Evolutionary conservation across 2,329 filamentous ascomycete genomes (phyloP).

Genomic region (Leptosphaerulina australis): DNA sequence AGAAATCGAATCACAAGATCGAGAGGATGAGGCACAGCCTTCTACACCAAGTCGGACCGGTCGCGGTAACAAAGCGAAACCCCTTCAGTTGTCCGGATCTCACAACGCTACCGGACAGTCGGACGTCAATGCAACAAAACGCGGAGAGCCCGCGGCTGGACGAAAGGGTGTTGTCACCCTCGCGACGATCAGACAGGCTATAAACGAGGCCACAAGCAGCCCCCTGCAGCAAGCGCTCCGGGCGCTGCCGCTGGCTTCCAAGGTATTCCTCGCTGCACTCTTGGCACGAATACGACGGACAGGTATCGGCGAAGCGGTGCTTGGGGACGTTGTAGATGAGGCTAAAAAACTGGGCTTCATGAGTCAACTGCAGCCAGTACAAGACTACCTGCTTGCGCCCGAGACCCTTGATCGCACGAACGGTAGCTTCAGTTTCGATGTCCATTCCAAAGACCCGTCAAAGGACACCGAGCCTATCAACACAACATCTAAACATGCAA

Average conservation of each 20-base stretch:
- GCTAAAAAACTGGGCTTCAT: conserved; percentile 71
- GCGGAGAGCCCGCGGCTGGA: conserved; percentile 22
- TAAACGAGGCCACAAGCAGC: conserved; percentile 91
- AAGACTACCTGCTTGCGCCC: conserved; percentile 63
- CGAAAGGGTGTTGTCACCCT: conserved; percentile 75
- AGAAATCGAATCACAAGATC: conserved; percentile 55
- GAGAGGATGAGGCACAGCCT: conserved; percentile 51
- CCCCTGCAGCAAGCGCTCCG: conserved; percentile 89
- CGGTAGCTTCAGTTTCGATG: conserved; percentile 11
- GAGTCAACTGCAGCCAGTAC: conserved; percentile 64
- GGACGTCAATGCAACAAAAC: conserved; percentile 34
- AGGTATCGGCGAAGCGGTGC: conserved; percentile 83
- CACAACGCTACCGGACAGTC: conserved; percentile 29
- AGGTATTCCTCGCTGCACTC: conserved; percentile 84
- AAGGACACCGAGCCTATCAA: conserved; percentile 27
- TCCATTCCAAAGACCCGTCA: conserved; percentile 21
- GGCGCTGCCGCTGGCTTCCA: conserved; percentile 78
- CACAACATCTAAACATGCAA: conserved; percentile 30
- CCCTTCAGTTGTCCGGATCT: conserved; percentile 22
- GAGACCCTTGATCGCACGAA: conserved; percentile 36
- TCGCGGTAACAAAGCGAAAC: conserved; percentile 44
- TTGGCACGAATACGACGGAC: conserved; percentile 79
- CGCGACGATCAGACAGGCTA: conserved; percentile 89
- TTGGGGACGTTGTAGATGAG: conserved; percentile 90
- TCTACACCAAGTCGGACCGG: conserved; percentile 67